Conservation (phyloP, 805 yeast genomes). For the Barnettozyma pratensis region DNA sequence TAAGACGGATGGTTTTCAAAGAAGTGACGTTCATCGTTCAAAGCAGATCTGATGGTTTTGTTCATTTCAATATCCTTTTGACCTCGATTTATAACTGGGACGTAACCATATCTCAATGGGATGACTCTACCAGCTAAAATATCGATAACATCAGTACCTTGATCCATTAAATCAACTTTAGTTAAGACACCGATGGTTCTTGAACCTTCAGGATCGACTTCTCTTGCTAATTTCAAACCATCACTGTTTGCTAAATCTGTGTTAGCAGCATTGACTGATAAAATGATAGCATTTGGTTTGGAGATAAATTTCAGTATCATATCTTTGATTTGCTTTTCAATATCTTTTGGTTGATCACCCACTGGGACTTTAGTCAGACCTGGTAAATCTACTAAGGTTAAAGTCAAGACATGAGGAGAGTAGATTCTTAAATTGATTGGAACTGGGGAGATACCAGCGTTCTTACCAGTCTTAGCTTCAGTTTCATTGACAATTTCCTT, state of each 20-base stretch:
- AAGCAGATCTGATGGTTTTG: slow-evolving; percentile 84
- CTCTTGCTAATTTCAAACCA: slow-evolving; percentile 92
- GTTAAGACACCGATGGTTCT: slow-evolving; percentile 97
- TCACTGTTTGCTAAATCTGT: slow-evolving; percentile 97
- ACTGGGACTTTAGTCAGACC: slow-evolving; percentile 98
- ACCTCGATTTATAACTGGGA: slow-evolving; percentile 95
- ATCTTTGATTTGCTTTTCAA: slow-evolving; percentile 89
- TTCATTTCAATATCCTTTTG: slow-evolving; percentile 90
- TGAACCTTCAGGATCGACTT: slow-evolving; percentile 94
- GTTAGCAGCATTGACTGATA: slow-evolving; percentile 94
- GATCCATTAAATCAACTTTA: slow-evolving; percentile 95
- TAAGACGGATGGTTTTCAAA: slow-evolving; percentile 90
- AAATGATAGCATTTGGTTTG: slow-evolving; percentile 89
- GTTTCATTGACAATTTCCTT: slow-evolving; percentile 90
- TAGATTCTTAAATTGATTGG: slow-evolving; percentile 92
- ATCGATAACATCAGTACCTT: slow-evolving; percentile 95
- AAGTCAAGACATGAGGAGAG: slow-evolving; percentile 90
- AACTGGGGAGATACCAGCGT: slow-evolving; percentile 83
- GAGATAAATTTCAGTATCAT: slow-evolving; percentile 90
- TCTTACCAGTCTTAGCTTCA: slow-evolving; percentile 73
- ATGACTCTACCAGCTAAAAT: slow-evolving; percentile 93
- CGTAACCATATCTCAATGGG: slow-evolving; percentile 91
- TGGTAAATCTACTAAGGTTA: slow-evolving; percentile 94
- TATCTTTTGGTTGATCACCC: slow-evolving; percentile 98
- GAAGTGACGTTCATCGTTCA: slow-evolving; percentile 70